Evolutionary conservation across 306 rosid genomes (phyloP), one percentile per base, ranked within the genome.

Genomic region (Hylodesmum podocarpum): DNA sequence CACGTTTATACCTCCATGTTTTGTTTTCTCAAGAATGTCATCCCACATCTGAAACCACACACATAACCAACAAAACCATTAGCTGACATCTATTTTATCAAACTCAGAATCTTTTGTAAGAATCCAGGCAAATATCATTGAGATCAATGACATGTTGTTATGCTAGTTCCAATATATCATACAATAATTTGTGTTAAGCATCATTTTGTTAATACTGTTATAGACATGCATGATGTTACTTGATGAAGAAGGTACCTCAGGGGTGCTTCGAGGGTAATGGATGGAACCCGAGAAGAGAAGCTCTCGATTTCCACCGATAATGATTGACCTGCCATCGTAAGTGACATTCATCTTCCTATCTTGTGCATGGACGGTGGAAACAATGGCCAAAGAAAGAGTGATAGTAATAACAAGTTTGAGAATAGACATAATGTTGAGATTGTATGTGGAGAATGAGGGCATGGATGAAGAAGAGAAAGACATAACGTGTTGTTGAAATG

Each of bases 261-360:
- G 89, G 0, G 97, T 82, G 75, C 96, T 90, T 31, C 97, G 88
- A 0, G 98, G 49, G 83, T 94, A 94, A 80, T 94, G 98, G 54
- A 94, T 80, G 29, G 98, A 92, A 25, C 97, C 98, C 0, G 98
- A 94, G 81, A 84, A 86, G 8, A 94, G 72, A 76, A 94, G 93
- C 74, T 89, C 86, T 3, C 87, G 74, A 71, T 41, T 87, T 14
- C 98, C 98, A 76, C 70, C 22, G 74, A 85, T 78, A 4, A 85
- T 9, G 51, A 85, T 69, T 3, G 88, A 85, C 27, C 77, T 76
- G 2, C 86, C 77, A 16, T 85, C 88, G 7, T 85, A 85, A 39
- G 80, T 74, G 4, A 85, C 70, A 7, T 11, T 3, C 0, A 14
- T 13, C 5, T 0, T 37, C 3, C 29, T 1, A 5, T 11, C 4